A percentile compares a stretch with the other conserved stretches of the same genome.
These are phyloP conservation scores for Pontederia crassipes DNA, from an alignment of 176 grass and related monocot species.

Conservation along the genomic window DNA sequence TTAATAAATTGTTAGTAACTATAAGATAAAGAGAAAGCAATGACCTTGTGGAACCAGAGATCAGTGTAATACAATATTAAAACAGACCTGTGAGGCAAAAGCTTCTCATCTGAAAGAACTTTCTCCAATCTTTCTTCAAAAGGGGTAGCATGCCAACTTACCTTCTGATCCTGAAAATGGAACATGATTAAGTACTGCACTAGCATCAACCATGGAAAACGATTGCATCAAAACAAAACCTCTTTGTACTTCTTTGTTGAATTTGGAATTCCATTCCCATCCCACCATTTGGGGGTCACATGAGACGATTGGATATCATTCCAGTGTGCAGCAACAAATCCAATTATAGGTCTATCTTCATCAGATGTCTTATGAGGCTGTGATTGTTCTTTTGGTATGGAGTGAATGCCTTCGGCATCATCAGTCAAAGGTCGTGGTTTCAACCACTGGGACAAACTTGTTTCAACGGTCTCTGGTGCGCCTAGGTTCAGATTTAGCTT, in stretches of 20 bases:
- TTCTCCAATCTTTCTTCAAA: slow-evolving; percentile 73
- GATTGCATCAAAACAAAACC: slow-evolving; percentile 22
- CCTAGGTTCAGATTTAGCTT: slow-evolving; percentile 19
- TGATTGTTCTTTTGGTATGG: neutral
- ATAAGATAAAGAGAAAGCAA: neutral
- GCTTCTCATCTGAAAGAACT: slow-evolving; percentile 48
- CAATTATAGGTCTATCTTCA: slow-evolving; percentile 17
- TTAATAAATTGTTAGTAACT: neutral
- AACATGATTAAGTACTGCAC: slow-evolving; percentile 5
- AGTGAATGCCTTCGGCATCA: neutral
- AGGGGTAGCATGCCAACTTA: slow-evolving; percentile 61
- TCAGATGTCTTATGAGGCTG: slow-evolving; percentile 2
- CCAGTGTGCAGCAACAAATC: slow-evolving; percentile 18
- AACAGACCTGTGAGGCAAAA: slow-evolving; percentile 34
- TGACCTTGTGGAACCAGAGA: neutral
- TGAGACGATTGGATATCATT: slow-evolving; percentile 19
- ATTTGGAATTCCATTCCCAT: slow-evolving; percentile 65
- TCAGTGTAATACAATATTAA: neutral
- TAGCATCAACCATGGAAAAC: neutral
- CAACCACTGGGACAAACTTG: slow-evolving; percentile 40
- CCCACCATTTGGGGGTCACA: slow-evolving; percentile 22
- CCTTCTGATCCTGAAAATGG: slow-evolving; percentile 46
- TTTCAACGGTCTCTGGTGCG: slow-evolving; percentile 27
- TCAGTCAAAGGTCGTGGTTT: slow-evolving; percentile 23
- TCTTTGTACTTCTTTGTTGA: slow-evolving; percentile 59